Evolutionary conservation across 176 grass and related monocot genomes (phyloP), one percentile per base, ranked within the genome.

Genomic region (Hordeum marinum): DNA sequence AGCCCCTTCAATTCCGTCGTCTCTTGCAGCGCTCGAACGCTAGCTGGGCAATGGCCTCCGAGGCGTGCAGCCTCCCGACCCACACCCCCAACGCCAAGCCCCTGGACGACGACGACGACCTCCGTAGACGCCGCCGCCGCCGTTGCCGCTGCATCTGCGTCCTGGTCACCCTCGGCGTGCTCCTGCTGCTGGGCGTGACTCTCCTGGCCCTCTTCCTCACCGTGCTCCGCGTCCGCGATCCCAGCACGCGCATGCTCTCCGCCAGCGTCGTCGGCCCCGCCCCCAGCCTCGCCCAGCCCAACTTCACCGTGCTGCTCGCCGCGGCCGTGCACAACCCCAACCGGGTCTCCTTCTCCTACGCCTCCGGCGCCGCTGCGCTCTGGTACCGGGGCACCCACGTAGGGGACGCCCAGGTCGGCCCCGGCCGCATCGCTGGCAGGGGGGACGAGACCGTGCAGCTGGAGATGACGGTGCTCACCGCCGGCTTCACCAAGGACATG

Each of bases 311-410:
- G 50, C 76, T 86, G 26, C 81, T 98, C 62, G 52, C 84, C 12
- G 91, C 89, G 24, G 64, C 18, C 52, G 85, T 95, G 41, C 72
- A 85, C 82, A 98, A 98, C 89, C 95, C 91, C 13, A 98, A 98
- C 82, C 63, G 25, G 75, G 91, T 93, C 8, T 68, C 89, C 70
- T 98, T 98, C 93, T 52, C 85, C 17, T 29, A 29, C 29, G 46
- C 5, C 31, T 37, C 41, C 3, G 91, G 91, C 25, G 12, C 25
- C 69, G 57, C 82, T 9, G 68, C n/a, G 7, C 87, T 97, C 78
- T 48, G 84, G 23, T 93, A 96, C 86, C 80, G 83, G 7, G 89
- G 88, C 9, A 10, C 42, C 17, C 65, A 83, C 61, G 80, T 97
- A 0, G 92, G 94, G 17, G 83, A 89, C 35, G 90, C 90, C 0